These are phyloP conservation scores for Cyclocybe aegerita DNA, from an alignment of 768 basidiomycete genomes.

Conservation along the genomic window DNA sequence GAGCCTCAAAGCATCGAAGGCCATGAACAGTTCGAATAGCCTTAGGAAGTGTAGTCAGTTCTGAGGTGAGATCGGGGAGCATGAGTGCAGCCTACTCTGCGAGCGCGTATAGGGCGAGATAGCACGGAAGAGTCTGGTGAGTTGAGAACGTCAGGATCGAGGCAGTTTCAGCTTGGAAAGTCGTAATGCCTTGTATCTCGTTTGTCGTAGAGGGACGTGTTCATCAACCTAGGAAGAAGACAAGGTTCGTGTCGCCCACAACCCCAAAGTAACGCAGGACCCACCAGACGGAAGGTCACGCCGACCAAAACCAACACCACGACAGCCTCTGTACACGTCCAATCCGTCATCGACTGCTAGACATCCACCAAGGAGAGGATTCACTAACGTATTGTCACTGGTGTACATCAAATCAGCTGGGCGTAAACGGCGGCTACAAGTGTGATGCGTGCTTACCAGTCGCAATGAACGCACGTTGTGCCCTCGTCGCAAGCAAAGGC, in stretches of 20 bases:
- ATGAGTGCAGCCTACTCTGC: constrained; percentile 57
- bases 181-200: constrained; percentile 52
- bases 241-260: background rate
- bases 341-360: background rate
- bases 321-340: constrained; percentile 57
- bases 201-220: constrained; percentile 38
- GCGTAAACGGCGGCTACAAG: constrained; percentile 4
- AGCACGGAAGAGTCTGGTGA: constrained; percentile 74
- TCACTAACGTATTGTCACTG: constrained; percentile 62
- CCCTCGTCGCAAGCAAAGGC: constrained; percentile 68
- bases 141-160: background rate
- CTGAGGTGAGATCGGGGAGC: background rate
- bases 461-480: constrained; percentile 69
- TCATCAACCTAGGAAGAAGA: constrained; percentile 45
- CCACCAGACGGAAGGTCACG: constrained; percentile 64
- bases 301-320: constrained; percentile 75
- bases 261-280: constrained; percentile 17
- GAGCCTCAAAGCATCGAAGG: constrained; percentile 76
- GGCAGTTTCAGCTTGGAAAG: background rate
- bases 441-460: constrained; percentile 51
- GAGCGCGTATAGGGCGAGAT: constrained; percentile 79
- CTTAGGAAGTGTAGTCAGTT: constrained; percentile 34
- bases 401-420: constrained; percentile 8
- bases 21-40: constrained; percentile 78
- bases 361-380: background rate